These are phyloP conservation scores for Suhomyces panamericanus DNA, from an alignment of 1,139 yeast species.

Conservation along the genomic window DNA sequence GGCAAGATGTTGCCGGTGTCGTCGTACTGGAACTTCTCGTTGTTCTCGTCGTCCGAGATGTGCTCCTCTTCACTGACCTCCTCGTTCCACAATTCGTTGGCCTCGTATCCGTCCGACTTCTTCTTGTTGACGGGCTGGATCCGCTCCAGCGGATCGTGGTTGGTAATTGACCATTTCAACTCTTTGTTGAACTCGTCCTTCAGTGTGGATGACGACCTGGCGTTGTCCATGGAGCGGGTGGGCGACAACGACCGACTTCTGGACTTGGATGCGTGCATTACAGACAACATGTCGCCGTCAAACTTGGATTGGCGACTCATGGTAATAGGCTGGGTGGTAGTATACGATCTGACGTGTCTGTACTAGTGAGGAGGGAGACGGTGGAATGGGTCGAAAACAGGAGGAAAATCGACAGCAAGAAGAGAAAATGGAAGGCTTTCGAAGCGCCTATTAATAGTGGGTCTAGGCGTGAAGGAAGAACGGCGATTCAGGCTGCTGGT, in stretches of 20 bases:
- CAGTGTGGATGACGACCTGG: slow-evolving; percentile 40
- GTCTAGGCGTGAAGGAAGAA: too few relatives aligned
- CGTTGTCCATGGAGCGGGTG: slow-evolving; percentile 26
- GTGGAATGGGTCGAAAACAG: not conserved
- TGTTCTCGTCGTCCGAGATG: slow-evolving; percentile 60
- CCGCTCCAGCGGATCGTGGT: slow-evolving; percentile 63
- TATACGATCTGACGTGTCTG: not conserved
- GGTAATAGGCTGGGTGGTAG: not conserved
- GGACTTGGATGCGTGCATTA: slow-evolving; percentile 41
- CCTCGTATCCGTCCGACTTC: slow-evolving; percentile 20
- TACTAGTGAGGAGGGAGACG: not conserved
- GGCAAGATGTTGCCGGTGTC: slow-evolving; percentile 63
- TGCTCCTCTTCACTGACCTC: slow-evolving; percentile 65
- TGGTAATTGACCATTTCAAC: slow-evolving; percentile 49
- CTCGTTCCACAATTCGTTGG: slow-evolving; percentile 35
- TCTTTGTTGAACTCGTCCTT: slow-evolving; percentile 41
- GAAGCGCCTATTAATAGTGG: too few relatives aligned
- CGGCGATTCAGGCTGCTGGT: not conserved
- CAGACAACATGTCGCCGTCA: slow-evolving; percentile 47
- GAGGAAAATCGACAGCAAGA: not conserved
- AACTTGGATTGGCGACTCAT: slow-evolving; percentile 41
- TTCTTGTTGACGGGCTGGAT: slow-evolving; percentile 13
- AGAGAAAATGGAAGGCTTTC: not conserved
- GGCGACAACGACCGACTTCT: slow-evolving; percentile 47
- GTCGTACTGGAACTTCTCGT: slow-evolving; percentile 58